A percentile compares a stretch with the other conserved stretches of the same genome.
phyloP scores from a whole-genome alignment of 805 yeast genomes.

The Candida maltosa region DNA sequence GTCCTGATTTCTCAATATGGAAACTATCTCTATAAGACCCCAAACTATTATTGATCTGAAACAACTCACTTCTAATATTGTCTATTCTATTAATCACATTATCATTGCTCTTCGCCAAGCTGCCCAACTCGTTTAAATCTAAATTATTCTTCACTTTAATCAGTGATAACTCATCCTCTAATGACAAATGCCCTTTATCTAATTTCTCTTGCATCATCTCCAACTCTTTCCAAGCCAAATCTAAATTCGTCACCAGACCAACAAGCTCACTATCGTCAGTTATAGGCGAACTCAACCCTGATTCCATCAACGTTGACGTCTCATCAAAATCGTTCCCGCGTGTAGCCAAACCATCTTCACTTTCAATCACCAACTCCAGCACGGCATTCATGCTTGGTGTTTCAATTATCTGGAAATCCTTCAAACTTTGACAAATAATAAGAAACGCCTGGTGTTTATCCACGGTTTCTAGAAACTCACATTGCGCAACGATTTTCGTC shows the following conservation, averaged over 20 bases:
- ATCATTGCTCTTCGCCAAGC: conserved; percentile 3
- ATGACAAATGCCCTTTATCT: not conserved
- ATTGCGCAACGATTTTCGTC: not conserved
- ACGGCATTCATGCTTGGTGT: not conserved
- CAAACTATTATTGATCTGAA: no score
- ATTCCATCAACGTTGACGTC: conserved; percentile 10
- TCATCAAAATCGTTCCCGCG: conserved; percentile 9
- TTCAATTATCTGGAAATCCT: conserved; percentile 17
- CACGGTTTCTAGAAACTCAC: not conserved
- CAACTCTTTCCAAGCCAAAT: conserved; percentile 9
- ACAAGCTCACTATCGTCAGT: not conserved
- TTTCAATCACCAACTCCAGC: no score
- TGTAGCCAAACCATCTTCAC: no score
- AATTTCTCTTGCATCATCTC: conserved; percentile 8
- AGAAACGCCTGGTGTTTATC: conserved; percentile 12
- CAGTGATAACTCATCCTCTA: conserved; percentile 4
- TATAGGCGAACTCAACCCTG: not conserved
- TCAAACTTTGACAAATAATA: conserved; percentile 12
- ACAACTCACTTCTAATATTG: conserved; percentile 3
- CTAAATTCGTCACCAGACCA: no score
- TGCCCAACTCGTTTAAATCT: conserved; percentile 3
- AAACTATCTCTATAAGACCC: no score
- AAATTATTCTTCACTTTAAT: conserved; percentile 4
- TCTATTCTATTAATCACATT: conserved; percentile 5
- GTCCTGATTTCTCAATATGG: no score